A percentile compares a stretch with the other conserved stretches of the same genome.
Evolutionary conservation across 2,329 filamentous ascomycete species (phyloP).

Genomic region (Ambrosiella xylebori): DNA sequence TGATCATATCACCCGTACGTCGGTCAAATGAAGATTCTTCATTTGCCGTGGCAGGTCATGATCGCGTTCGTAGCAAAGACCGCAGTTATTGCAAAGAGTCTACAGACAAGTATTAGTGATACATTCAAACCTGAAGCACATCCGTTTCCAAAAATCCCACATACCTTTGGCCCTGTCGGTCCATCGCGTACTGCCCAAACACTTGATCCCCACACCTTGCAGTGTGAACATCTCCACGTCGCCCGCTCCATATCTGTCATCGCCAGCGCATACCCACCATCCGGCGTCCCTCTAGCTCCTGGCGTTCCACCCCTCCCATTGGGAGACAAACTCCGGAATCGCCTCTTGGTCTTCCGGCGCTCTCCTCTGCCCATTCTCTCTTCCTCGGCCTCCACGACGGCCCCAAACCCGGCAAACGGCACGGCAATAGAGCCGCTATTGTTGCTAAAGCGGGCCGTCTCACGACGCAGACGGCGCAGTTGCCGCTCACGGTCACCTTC

Average conservation of each 20-base stretch:
- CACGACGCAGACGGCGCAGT: slow-evolving; percentile 67
- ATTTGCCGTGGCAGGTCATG: slow-evolving; percentile 50
- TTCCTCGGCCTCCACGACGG: slow-evolving; percentile 42
- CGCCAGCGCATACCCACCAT: slow-evolving; percentile 54
- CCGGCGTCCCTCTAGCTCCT: slow-evolving; percentile 57
- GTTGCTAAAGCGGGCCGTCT: slow-evolving; percentile 83
- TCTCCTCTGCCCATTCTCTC: slow-evolving; percentile 85
- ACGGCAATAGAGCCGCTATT: slow-evolving; percentile 65
- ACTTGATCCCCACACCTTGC: slow-evolving; percentile 69
- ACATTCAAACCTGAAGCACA: slow-evolving; percentile 12
- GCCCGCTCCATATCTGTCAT: slow-evolving; percentile 62
- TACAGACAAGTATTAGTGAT: slow-evolving; percentile 20
- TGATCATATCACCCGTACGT: neutral
- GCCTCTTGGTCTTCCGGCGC: slow-evolving; percentile 83
- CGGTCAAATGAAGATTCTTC: slow-evolving; percentile 23
- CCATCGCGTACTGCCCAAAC: slow-evolving; percentile 94
- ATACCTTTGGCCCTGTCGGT: slow-evolving; percentile 64
- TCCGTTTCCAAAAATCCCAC: slow-evolving; percentile 19
- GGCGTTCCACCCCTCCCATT: slow-evolving; percentile 46
- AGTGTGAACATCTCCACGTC: slow-evolving; percentile 79
- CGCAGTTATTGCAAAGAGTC: slow-evolving; percentile 88
- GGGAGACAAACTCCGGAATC: slow-evolving; percentile 79
- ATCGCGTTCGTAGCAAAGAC: slow-evolving; percentile 73
- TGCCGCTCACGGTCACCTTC: slow-evolving; percentile 89
- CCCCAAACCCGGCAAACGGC: slow-evolving; percentile 38